These are phyloP conservation scores for Heritiera fomes DNA, from an alignment of 345 rosid species.

Conservation along the genomic window DNA sequence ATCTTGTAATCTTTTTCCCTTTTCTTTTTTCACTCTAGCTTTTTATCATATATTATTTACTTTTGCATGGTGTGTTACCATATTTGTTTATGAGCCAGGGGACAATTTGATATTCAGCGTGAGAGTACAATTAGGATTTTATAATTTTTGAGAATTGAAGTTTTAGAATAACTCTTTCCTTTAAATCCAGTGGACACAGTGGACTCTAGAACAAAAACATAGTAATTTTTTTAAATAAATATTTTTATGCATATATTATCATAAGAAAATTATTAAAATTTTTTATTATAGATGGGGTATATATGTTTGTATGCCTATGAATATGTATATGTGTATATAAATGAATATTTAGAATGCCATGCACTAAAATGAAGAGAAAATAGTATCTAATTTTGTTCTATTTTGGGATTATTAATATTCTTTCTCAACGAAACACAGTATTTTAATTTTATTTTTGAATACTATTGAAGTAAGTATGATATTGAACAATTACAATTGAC, in stretches of 20 bases:
- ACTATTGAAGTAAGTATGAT: neutral
- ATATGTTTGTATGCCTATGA: neutral
- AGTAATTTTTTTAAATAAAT: neutral
- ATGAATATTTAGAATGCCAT: neutral
- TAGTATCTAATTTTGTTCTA: neutral
- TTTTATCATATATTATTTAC: constrained; percentile 8
- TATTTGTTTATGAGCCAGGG: neutral
- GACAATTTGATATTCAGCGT: neutral
- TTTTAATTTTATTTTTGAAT: neutral
- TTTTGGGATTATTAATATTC: neutral
- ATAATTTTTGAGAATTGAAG: neutral
- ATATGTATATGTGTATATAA: neutral
- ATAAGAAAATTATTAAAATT: neutral
- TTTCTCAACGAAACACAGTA: neutral
- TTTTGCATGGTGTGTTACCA: neutral
- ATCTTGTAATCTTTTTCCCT: constrained; percentile 56
- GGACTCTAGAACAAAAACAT: neutral
- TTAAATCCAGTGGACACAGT: neutral
- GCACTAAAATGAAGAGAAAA: neutral
- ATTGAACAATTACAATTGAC: neutral
- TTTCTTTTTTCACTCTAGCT: neutral
- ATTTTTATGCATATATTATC: neutral
- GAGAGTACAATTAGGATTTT: neutral
- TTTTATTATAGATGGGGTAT: neutral
- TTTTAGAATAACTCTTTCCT: neutral